These are phyloP conservation scores for Fusarium ramigenum DNA, from an alignment of 2,329 filamentous ascomycete genomes.

Conservation along the genomic window DNA sequence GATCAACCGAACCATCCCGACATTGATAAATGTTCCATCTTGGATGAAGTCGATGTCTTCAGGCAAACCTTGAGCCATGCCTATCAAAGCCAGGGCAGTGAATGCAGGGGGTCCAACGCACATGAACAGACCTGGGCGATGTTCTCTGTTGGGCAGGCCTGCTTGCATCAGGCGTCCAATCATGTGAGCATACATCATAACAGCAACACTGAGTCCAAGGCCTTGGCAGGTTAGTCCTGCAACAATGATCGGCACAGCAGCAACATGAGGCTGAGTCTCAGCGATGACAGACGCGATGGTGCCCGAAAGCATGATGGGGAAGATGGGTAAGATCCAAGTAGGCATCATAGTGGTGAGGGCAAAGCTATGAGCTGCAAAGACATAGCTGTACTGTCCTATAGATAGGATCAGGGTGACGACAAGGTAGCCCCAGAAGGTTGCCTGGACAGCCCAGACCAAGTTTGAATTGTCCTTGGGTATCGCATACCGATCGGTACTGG, in stretches of 20 bases:
- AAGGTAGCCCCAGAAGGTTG: constrained; percentile 76
- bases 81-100: constrained; percentile 74
- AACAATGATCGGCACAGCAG: constrained; percentile 69
- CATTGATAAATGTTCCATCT: constrained; percentile 51
- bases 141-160: constrained; percentile 66
- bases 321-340: constrained; percentile 79
- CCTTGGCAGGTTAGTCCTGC: constrained; percentile 76
- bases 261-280: constrained; percentile 63
- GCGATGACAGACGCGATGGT: constrained; percentile 75
- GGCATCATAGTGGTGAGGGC: constrained; percentile 74
- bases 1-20: constrained; percentile 54
- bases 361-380: constrained; percentile 69
- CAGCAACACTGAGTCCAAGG: constrained; percentile 71
- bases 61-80: constrained; percentile 63
- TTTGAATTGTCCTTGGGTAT: constrained; percentile 63
- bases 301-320: constrained; percentile 77
- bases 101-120: constrained; percentile 77
- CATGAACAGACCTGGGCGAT: constrained; percentile 77
- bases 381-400: constrained; percentile 72
- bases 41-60: constrained; percentile 55
- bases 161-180: constrained; percentile 73
- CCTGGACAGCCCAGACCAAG: constrained; percentile 66
- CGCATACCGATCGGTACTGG: constrained; percentile 71
- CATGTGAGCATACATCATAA: constrained; percentile 78
- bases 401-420: constrained; percentile 66